Conservation (phyloP, 2,329 filamentous ascomycete genomes). For the Trichoderma breve region DNA sequence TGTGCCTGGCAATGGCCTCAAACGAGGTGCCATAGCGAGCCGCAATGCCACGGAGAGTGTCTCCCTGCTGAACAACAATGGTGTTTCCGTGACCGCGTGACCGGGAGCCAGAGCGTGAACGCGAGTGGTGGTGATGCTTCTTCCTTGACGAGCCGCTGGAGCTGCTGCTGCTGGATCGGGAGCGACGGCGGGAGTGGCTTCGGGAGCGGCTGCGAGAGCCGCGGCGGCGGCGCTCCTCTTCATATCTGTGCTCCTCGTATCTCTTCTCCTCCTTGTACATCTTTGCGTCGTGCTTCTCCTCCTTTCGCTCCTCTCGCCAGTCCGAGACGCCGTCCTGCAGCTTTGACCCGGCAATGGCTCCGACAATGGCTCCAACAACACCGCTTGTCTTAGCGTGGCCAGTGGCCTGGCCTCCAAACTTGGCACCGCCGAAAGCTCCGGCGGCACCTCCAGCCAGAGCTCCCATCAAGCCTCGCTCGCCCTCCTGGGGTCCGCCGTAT, state of each 20-base stretch:
- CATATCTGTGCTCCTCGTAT: constrained; percentile 21
- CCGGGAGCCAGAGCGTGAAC: constrained; percentile 24
- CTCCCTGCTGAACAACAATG: constrained; percentile 41
- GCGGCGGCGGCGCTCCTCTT: constrained; percentile 19
- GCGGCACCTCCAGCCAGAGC: constrained; percentile 41
- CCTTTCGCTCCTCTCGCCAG: constrained; percentile 40
- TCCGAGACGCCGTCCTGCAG: constrained; percentile 40
- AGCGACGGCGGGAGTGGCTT: constrained; percentile 15
- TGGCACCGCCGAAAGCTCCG: constrained; percentile 41
- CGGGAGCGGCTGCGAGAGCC: constrained; percentile 23
- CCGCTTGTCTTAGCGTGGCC: constrained; percentile 34
- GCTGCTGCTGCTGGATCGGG: constrained; percentile 18
- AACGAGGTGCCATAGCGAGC: constrained; percentile 33
- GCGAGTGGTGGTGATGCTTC: constrained; percentile 10
- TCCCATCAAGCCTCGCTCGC: constrained; percentile 43
- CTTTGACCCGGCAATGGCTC: constrained; percentile 43
- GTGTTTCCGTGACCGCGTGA: constrained; percentile 15
- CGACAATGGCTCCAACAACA: constrained; percentile 40
- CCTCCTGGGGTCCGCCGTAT: constrained; percentile 30
- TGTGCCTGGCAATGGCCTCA: constrained; percentile 40
- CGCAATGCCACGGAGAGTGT: constrained; percentile 42
- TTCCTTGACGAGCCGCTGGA: not conserved
- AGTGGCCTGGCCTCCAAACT: constrained; percentile 34
- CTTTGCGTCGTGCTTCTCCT: constrained; percentile 38
- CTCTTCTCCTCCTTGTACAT: constrained; percentile 24